A percentile compares a stretch with the other conserved stretches of the same genome.
phyloP scores from a whole-genome alignment of 208 protist genomes.

The Leishmania major region DNA sequence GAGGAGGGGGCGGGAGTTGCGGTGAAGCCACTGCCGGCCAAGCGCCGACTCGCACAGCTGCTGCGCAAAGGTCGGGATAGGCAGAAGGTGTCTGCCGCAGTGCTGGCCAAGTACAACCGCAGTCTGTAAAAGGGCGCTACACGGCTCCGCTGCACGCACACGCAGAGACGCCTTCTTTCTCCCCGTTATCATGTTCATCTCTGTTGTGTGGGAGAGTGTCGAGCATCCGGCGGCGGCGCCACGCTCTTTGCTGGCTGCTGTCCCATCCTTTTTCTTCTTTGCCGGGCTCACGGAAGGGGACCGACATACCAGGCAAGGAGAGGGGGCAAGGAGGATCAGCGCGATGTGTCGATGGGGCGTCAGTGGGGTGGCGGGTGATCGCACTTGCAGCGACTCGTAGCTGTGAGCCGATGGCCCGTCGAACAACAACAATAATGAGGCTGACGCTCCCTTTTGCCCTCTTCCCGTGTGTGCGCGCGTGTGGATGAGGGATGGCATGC shows the following conservation, averaged over 20 bases:
- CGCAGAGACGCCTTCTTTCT: not conserved
- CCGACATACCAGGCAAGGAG: not conserved
- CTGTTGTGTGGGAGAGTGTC: not conserved
- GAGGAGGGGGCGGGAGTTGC: constrained; percentile 5
- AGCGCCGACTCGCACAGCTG: constrained; percentile 63
- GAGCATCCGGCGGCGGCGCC: not conserved
- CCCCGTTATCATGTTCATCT: not conserved
- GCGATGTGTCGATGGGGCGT: not conserved
- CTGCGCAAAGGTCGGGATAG: constrained; percentile 69
- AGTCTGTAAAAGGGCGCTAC: constrained; percentile 36
- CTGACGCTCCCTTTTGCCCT: not conserved
- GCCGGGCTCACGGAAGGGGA: not conserved
- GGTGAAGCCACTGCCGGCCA: constrained; percentile 56
- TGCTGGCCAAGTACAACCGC: constrained; percentile 62
- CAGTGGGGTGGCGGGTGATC: not conserved
- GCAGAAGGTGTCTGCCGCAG: constrained; percentile 44
- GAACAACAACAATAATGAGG: not conserved
- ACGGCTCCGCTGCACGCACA: too few species aligned
- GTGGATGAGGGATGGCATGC: not conserved
- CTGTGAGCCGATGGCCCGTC: not conserved
- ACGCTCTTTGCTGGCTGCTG: not conserved
- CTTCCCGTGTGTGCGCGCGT: not conserved
- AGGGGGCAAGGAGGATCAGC: not conserved
- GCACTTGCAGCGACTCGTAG: not conserved
- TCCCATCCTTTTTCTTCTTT: not conserved